These are phyloP conservation scores for Dactylellina cionopaga DNA, from an alignment of 2,329 filamentous ascomycete genomes.

Conservation along the genomic window DNA sequence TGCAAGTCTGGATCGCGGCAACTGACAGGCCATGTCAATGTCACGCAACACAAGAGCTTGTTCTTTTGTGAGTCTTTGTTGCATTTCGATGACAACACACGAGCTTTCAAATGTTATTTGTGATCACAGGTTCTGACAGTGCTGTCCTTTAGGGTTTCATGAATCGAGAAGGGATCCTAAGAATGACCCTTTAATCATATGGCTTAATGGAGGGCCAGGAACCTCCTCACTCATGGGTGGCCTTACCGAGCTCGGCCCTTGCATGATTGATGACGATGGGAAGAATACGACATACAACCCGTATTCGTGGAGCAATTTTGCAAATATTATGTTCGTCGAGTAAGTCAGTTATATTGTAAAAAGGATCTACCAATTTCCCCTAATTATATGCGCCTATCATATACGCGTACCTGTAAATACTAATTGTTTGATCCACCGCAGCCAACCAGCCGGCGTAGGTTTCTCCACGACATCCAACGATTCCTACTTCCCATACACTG, in stretches of 20 bases:
- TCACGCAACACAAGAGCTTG: constrained; percentile 42
- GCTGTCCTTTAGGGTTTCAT: constrained; percentile 82
- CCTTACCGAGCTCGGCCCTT: constrained; percentile 97
- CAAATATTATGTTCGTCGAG: constrained; percentile 98
- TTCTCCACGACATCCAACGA: constrained; percentile 26
- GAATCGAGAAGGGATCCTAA: constrained; percentile 97
- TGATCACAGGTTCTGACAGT: background rate
- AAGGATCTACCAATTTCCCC: background rate
- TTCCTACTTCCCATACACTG: constrained; percentile 37
- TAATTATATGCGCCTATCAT: background rate
- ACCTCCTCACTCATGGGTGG: constrained; percentile 96
- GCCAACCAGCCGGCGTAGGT: constrained; percentile 38
- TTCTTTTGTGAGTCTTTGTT: constrained; percentile 48
- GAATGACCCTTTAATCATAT: constrained; percentile 94
- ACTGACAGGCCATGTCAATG: constrained; percentile 43
- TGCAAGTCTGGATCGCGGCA: constrained; percentile 46
- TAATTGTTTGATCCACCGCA: background rate
- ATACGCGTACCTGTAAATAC: background rate
- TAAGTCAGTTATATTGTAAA: constrained; percentile 4
- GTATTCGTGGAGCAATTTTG: constrained; percentile 94
- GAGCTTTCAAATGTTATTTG: background rate
- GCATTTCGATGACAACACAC: constrained; percentile 33
- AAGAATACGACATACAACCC: constrained; percentile 85
- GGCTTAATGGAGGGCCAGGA: constrained; percentile 94
- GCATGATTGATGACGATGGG: constrained; percentile 79